Percentiles rank a stretch among this genome's conserved stretches.
Evolutionary conservation across 2,329 filamentous ascomycete species (phyloP).

Genomic region (Colletotrichum endophyticum): DNA sequence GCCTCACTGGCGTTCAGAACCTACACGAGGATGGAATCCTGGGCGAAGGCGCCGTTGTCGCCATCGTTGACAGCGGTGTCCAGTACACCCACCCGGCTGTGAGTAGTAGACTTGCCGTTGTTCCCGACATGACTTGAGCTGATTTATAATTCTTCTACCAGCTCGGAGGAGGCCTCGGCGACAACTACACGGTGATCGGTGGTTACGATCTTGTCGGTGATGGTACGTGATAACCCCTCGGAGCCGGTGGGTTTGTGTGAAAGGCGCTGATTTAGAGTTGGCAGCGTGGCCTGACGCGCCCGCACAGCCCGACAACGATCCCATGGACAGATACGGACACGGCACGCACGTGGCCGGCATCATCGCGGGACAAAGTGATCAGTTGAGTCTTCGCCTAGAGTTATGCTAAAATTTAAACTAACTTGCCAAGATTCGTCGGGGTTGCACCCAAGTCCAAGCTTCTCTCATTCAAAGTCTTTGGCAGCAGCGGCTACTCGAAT

Average conservation of each 20-base stretch:
- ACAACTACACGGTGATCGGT: not conserved
- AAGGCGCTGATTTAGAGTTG: not conserved
- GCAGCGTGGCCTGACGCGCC: not conserved
- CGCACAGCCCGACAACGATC: not conserved
- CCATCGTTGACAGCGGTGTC: slow-evolving; percentile 44
- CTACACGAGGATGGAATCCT: slow-evolving; percentile 40
- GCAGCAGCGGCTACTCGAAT: slow-evolving; percentile 13
- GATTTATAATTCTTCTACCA: not conserved
- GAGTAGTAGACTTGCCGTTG: not conserved
- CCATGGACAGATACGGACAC: not conserved
- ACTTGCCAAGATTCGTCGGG: slow-evolving; percentile 16
- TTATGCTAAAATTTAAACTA: not conserved
- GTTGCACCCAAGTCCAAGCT: slow-evolving; percentile 33
- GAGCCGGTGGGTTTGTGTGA: not conserved
- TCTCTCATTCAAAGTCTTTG: slow-evolving; percentile 31
- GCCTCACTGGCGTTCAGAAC: slow-evolving; percentile 42
- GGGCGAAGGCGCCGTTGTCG: slow-evolving; percentile 41
- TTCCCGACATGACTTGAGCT: not conserved
- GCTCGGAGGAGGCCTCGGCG: slow-evolving; percentile 1
- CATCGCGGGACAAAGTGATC: slow-evolving; percentile 28
- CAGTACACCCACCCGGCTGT: slow-evolving; percentile 44
- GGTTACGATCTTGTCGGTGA: slow-evolving; percentile 9
- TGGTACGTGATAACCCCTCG: not conserved
- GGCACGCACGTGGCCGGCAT: slow-evolving; percentile 34
- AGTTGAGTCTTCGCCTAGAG: not conserved